These are phyloP conservation scores for Aspergillus mulundensis DNA, from an alignment of 495 filamentous ascomycete species.

Conservation along the genomic window DNA sequence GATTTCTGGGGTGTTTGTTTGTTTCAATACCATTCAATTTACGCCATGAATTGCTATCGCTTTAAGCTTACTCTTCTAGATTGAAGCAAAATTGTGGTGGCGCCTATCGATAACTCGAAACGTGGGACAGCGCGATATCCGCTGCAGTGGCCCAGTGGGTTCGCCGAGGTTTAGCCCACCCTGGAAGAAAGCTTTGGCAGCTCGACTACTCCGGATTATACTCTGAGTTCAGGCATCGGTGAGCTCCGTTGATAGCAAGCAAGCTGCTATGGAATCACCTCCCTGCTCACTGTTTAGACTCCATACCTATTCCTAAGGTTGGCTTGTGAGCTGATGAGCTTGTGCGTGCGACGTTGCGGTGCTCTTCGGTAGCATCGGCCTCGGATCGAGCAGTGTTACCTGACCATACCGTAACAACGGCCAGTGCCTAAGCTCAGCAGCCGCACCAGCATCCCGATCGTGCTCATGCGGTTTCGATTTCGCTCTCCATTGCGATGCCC, in stretches of 20 bases:
- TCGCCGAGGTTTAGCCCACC: neutral
- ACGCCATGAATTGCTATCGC: no score
- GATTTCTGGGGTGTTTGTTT: no score
- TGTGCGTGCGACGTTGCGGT: slow-evolving; percentile 9
- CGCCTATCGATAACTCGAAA: slow-evolving; percentile 17
- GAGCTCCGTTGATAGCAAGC: neutral
- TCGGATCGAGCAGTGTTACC: slow-evolving; percentile 7
- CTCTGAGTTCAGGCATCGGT: neutral
- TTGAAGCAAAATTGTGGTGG: neutral
- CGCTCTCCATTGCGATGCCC: neutral
- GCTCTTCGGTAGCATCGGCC: slow-evolving; percentile 9
- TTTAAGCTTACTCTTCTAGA: neutral
- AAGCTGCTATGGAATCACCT: neutral
- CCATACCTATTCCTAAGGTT: neutral
- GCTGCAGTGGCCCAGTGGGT: neutral
- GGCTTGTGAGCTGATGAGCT: neutral
- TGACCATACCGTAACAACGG: slow-evolving; percentile 8
- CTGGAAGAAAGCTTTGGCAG: neutral
- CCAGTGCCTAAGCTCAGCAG: neutral
- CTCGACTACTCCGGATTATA: no score
- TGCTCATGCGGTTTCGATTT: neutral
- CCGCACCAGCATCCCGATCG: neutral
- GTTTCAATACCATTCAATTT: no score
- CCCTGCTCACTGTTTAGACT: neutral
- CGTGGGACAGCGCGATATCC: slow-evolving; percentile 20